Evolutionary conservation across 164 flowering plant species (phyloP).

Genomic region (Vitis cinerea): DNA sequence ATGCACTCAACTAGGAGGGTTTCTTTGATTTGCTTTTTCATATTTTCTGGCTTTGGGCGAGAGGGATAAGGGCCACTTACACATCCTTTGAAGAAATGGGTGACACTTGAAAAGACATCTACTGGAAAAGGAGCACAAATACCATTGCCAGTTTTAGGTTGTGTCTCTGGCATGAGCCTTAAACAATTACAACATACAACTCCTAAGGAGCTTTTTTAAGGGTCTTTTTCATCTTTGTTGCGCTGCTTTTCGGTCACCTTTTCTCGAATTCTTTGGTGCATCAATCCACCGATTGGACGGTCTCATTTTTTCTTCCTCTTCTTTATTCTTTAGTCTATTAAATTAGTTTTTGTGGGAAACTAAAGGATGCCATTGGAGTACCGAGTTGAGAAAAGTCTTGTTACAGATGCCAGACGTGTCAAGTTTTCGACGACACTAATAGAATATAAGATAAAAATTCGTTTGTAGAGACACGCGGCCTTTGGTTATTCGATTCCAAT

Average conservation of each 20-base stretch:
- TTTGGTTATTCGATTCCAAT: conserved; percentile 28
- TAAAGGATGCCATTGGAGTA: conserved; percentile 11
- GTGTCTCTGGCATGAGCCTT: not conserved
- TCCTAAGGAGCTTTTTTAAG: not conserved
- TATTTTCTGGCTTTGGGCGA: not conserved
- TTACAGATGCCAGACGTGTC: conserved; percentile 19
- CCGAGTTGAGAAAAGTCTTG: conserved; percentile 8
- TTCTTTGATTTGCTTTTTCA: not conserved
- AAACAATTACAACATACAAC: not conserved
- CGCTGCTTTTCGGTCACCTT: conserved; percentile 8
- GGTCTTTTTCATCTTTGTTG: not conserved
- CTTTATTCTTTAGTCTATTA: not conserved
- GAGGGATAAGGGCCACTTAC: not conserved
- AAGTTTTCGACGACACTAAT: not conserved
- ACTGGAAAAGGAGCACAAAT: conserved; percentile 14
- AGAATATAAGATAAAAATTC: conserved; percentile 2
- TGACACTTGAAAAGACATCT: conserved; percentile 19
- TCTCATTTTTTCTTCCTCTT: conserved; percentile 7
- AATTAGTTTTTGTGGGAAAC: not conserved
- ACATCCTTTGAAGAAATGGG: not conserved
- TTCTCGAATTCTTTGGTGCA: conserved; percentile 8
- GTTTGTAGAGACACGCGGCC: conserved; percentile 17
- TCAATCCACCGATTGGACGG: conserved; percentile 16
- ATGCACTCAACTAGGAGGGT: not conserved
- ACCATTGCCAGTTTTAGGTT: conserved; percentile 21